A percentile compares a stretch with the other conserved stretches of the same genome.
Evolutionary conservation across 2,329 filamentous ascomycete species (phyloP).

Genomic region (Didymella exigua): DNA sequence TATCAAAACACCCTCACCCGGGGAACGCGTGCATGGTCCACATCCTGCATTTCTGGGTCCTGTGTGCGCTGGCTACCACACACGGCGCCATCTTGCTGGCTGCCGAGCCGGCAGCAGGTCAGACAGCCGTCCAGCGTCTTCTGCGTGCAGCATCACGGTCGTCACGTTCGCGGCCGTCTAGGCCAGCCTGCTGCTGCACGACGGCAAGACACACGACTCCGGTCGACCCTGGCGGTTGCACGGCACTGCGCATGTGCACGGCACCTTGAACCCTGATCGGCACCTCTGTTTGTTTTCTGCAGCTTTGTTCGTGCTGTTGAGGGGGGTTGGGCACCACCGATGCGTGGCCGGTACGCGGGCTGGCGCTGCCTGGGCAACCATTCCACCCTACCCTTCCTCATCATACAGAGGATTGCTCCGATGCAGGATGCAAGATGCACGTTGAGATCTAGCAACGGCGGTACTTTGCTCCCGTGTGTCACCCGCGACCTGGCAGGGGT

Average conservation of each 20-base stretch:
- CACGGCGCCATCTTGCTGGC: background rate
- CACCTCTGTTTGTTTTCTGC: background rate
- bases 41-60: conserved; percentile 9
- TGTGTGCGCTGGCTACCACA: conserved; percentile 8
- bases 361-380: background rate
- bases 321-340: conserved; percentile 1
- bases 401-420: background rate
- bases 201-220: conserved; percentile 7
- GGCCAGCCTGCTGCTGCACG: conserved; percentile 5
- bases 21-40: conserved; percentile 22
- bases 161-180: background rate
- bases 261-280: conserved; percentile 11
- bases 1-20: conserved; percentile 28
- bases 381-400: background rate
- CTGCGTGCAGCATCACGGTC: background rate
- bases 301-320: background rate
- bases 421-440: background rate
- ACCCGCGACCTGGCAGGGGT: conserved; percentile 8
- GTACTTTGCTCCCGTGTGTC: conserved; percentile 9
- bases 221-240: conserved; percentile 8
- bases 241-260: conserved; percentile 16
- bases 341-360: background rate
- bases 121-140: background rate
- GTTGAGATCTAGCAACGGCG: background rate
- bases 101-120: background rate